Percentiles rank a stretch among this genome's conserved stretches.
Evolutionary conservation across 2,329 filamentous ascomycete species (phyloP).

Genomic region (Arthrobotrys musiformis): DNA sequence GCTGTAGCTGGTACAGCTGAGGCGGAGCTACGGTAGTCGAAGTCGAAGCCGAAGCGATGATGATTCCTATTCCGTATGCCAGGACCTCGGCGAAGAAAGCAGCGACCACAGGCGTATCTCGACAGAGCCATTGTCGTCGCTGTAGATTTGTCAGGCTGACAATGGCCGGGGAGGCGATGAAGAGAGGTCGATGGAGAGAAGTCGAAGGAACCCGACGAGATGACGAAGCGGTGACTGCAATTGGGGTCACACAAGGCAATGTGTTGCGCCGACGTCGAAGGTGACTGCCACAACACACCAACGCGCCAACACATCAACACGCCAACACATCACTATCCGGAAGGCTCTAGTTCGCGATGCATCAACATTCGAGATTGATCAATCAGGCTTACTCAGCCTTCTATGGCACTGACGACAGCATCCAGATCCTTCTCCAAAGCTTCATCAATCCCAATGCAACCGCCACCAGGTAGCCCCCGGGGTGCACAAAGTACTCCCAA

Average conservation of each 20-base stretch:
- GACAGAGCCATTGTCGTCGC: conserved; percentile 38
- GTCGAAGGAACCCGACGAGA: not conserved
- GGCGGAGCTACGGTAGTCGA: conserved; percentile 33
- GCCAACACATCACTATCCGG: not conserved
- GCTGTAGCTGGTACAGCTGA: too few species aligned
- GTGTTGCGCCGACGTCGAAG: conserved; percentile 26
- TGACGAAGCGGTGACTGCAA: too few species aligned
- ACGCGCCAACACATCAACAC: not conserved
- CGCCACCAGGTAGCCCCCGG: conserved; percentile 1
- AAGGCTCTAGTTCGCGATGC: not conserved
- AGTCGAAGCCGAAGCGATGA: not conserved
- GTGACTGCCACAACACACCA: conserved; percentile 27
- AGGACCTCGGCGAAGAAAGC: conserved; percentile 30
- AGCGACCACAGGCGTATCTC: conserved; percentile 23
- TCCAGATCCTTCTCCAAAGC: conserved; percentile 3
- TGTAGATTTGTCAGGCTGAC: conserved; percentile 34
- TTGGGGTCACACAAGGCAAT: conserved; percentile 18
- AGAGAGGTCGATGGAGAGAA: not conserved
- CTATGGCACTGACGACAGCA: not conserved
- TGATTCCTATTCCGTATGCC: conserved; percentile 4
- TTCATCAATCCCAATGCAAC: not conserved
- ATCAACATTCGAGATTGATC: too few species aligned
- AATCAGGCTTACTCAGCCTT: conserved; percentile 2
- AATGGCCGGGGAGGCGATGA: conserved; percentile 10
- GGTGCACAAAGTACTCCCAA: conserved; percentile 19